Percentiles rank a stretch among this genome's conserved stretches.
phyloP scores from a whole-genome alignment of 495 filamentous ascomycete species.

The Neurospora hispaniola region DNA sequence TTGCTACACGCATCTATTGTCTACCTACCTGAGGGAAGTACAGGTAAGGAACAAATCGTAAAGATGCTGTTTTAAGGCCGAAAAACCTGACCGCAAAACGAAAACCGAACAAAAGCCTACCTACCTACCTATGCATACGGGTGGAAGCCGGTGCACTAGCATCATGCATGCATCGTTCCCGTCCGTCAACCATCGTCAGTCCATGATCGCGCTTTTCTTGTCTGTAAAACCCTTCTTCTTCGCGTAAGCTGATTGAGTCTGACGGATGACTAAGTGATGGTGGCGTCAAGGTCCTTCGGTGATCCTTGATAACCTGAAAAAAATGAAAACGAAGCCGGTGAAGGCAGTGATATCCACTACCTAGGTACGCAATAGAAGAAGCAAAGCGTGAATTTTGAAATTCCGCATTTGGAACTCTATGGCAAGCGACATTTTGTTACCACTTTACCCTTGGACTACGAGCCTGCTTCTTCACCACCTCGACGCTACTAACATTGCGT shows the following conservation, averaged over 20 bases:
- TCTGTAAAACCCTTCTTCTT: not conserved
- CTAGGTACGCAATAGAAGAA: not conserved
- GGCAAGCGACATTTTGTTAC: not conserved
- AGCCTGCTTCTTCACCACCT: not conserved
- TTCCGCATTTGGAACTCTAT: not conserved
- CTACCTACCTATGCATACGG: not conserved
- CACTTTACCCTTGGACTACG: not conserved
- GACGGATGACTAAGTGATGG: not conserved
- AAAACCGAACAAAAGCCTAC: not conserved
- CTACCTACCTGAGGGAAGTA: not conserved
- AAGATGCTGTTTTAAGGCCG: not conserved
- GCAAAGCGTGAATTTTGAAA: not conserved
- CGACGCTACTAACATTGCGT: not conserved
- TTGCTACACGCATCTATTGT: conserved; percentile 12
- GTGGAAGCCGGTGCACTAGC: conserved; percentile 17
- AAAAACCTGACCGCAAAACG: not conserved
- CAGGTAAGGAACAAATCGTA: not conserved
- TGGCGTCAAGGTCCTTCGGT: not conserved
- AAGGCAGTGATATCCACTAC: not conserved
- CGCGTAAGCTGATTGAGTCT: not conserved
- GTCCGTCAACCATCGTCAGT: conserved; percentile 8
- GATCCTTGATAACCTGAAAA: not conserved
- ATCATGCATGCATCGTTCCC: conserved; percentile 17
- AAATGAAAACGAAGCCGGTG: conserved; percentile 3
- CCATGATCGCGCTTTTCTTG: not conserved